Percentiles rank a stretch among this genome's conserved stretches.
phyloP scores from a whole-genome alignment of 805 yeast species.

The Brettanomyces naardenensis region DNA sequence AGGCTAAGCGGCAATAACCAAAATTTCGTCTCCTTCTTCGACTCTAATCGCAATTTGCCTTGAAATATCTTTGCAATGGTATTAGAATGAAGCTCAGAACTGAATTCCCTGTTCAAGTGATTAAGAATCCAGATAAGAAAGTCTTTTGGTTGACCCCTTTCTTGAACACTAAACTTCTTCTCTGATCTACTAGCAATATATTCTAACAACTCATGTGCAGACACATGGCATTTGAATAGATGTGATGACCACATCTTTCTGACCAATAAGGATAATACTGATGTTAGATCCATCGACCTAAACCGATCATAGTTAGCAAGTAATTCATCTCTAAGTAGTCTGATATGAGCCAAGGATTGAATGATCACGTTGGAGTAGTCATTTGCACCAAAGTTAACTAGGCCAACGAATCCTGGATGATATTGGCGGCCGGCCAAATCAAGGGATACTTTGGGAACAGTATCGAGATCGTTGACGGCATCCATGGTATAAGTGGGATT shows the following conservation, averaged over 20 bases:
- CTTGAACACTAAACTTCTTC: constrained; percentile 31
- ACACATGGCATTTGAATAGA: constrained; percentile 52
- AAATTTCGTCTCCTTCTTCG: constrained; percentile 29
- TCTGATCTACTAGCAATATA: constrained; percentile 36
- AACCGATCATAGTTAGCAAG: constrained; percentile 16
- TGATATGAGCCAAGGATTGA: constrained; percentile 47
- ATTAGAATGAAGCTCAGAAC: constrained; percentile 8
- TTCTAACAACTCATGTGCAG: constrained; percentile 60
- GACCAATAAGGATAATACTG: constrained; percentile 36
- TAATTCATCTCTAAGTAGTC: constrained; percentile 39
- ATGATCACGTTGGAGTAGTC: constrained; percentile 53
- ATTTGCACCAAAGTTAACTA: constrained; percentile 44
- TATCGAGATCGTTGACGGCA: constrained; percentile 26
- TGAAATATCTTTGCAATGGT: constrained; percentile 35
- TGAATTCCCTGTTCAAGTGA: constrained; percentile 27
- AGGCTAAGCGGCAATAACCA: constrained; percentile 52
- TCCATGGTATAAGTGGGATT: constrained; percentile 40
- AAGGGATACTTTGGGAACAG: constrained; percentile 13
- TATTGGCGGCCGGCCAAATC: constrained; percentile 43
- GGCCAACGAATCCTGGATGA: constrained; percentile 57
- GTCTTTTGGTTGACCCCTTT: constrained; percentile 43
- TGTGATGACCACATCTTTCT: constrained; percentile 59
- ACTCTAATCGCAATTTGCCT: constrained; percentile 35
- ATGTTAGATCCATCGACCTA: constrained; percentile 22
- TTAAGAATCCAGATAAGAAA: constrained; percentile 58